Evolutionary conservation across 805 yeast species (phyloP).

Genomic region (Alloascoidea africana): DNA sequence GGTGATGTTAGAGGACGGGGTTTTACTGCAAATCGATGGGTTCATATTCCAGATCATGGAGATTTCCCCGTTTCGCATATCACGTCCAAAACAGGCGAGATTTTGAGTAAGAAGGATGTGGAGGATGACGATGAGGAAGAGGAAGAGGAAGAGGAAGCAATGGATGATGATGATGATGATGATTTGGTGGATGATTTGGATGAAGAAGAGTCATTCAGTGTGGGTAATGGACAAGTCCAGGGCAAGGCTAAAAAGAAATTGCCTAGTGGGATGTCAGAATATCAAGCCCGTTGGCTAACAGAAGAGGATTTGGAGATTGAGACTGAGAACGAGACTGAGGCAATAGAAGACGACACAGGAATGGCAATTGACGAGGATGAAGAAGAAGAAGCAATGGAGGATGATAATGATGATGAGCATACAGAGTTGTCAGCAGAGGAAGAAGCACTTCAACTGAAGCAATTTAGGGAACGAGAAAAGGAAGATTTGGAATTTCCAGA

Average conservation of each 20-base stretch:
- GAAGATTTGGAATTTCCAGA: constrained; percentile 94
- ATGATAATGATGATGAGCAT: constrained; percentile 19
- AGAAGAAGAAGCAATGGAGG: constrained; percentile 11
- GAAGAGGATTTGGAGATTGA: constrained; percentile 28
- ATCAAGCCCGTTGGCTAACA: constrained; percentile 59
- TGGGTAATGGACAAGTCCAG: constrained; percentile 12
- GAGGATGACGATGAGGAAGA: constrained; percentile 18
- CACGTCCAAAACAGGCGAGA: no score
- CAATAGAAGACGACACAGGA: constrained; percentile 12
- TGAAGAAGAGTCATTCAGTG: constrained; percentile 8
- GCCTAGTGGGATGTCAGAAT: constrained; percentile 64
- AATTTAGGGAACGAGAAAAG: constrained; percentile 50
- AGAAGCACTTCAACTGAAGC: constrained; percentile 61
- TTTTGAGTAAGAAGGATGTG: constrained; percentile 14
- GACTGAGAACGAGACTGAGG: constrained; percentile 20
- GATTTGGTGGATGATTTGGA: constrained; percentile 16
- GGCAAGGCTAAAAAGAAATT: constrained; percentile 29
- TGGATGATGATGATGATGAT: constrained; percentile 14
- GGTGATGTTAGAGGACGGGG: constrained; percentile 84
- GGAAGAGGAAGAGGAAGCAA: constrained; percentile 19
- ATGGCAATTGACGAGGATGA: constrained; percentile 17
- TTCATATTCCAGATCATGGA: constrained; percentile 83
- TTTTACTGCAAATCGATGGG: constrained; percentile 57
- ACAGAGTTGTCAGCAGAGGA: constrained; percentile 71
- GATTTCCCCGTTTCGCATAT: constrained; percentile 68